phyloP scores from a whole-genome alignment of 2,329 filamentous ascomycete genomes.

The Ophiostoma australiae region DNA sequence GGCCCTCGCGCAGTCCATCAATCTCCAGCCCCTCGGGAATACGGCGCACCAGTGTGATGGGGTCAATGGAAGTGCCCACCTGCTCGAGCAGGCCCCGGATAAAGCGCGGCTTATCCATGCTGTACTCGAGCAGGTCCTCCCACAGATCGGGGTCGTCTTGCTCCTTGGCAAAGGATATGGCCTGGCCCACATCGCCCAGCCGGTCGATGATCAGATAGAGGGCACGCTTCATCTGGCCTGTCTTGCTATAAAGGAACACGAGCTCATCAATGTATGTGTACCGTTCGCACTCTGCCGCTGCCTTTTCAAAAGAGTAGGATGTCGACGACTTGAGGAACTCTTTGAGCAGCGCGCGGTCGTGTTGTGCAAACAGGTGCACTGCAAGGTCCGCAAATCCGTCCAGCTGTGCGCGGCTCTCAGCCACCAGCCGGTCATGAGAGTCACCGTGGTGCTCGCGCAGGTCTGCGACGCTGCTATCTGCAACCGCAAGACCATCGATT shows the following conservation, averaged over 20 bases:
- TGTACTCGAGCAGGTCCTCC: conserved; percentile 91
- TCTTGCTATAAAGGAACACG: conserved; percentile 94
- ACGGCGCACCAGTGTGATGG: conserved; percentile 79
- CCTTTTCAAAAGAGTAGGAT: conserved; percentile 82
- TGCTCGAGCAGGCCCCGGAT: conserved; percentile 89
- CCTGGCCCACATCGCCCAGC: conserved; percentile 84
- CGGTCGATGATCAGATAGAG: conserved; percentile 90
- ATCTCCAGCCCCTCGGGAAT: conserved; percentile 94
- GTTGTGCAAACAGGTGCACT: conserved; percentile 78
- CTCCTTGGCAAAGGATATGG: conserved; percentile 90
- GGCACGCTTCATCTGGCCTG: conserved; percentile 86
- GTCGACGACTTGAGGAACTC: conserved; percentile 80
- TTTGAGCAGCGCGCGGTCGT: conserved; percentile 75
- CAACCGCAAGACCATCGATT: neutral
- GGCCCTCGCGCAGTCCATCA: conserved; percentile 78
- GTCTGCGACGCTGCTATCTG: conserved; percentile 40
- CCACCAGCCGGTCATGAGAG: conserved; percentile 51
- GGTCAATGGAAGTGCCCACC: conserved; percentile 89
- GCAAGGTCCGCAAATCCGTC: conserved; percentile 84
- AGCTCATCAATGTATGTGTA: conserved; percentile 82
- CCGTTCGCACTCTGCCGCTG: conserved; percentile 70
- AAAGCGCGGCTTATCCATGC: conserved; percentile 95
- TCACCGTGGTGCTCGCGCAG: conserved; percentile 51
- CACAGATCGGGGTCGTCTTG: conserved; percentile 89
- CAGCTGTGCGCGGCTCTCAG: conserved; percentile 63